Evolutionary conservation across 1,139 yeast species (phyloP).

Genomic region (Candida pseudoviswanathii): DNA sequence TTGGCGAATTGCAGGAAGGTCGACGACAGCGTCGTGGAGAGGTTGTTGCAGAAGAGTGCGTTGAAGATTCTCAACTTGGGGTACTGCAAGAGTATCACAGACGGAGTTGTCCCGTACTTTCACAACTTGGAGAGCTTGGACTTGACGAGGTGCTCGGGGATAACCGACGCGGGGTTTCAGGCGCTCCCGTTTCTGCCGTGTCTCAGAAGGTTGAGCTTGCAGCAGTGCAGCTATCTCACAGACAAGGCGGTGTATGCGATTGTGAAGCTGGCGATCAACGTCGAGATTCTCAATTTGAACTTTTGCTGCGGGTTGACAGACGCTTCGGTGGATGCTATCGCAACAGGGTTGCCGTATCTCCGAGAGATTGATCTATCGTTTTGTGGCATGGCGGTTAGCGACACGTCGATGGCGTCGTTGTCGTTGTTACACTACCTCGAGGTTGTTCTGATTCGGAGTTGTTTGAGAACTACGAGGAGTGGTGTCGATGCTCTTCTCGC

Average conservation of each 20-base stretch:
- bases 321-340: constrained; percentile 62
- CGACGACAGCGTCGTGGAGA: constrained; percentile 66
- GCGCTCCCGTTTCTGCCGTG: constrained; percentile 58
- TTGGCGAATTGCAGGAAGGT: constrained; percentile 74
- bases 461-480: constrained; percentile 72
- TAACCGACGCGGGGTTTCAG: constrained; percentile 72
- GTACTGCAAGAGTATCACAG: constrained; percentile 75
- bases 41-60: constrained; percentile 57
- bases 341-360: constrained; percentile 63
- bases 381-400: constrained; percentile 82
- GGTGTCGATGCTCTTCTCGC: constrained; percentile 69
- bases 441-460: constrained; percentile 59
- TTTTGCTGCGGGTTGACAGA: constrained; percentile 79
- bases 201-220: constrained; percentile 53
- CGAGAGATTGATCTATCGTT: constrained; percentile 60
- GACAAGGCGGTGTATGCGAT: constrained; percentile 65
- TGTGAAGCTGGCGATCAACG: constrained; percentile 60
- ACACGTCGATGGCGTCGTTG: constrained; percentile 63
- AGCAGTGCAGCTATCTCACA: constrained; percentile 74
- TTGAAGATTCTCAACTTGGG: constrained; percentile 58
- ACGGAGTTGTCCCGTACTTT: constrained; percentile 63
- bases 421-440: constrained; percentile 54
- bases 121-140: constrained; percentile 58
- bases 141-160: constrained; percentile 73
- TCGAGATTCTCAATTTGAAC: constrained; percentile 60